Evolutionary conservation across 2,329 filamentous ascomycete genomes (phyloP), one percentile per base, ranked within the genome.

Genomic region (Emergomyces africanus): DNA sequence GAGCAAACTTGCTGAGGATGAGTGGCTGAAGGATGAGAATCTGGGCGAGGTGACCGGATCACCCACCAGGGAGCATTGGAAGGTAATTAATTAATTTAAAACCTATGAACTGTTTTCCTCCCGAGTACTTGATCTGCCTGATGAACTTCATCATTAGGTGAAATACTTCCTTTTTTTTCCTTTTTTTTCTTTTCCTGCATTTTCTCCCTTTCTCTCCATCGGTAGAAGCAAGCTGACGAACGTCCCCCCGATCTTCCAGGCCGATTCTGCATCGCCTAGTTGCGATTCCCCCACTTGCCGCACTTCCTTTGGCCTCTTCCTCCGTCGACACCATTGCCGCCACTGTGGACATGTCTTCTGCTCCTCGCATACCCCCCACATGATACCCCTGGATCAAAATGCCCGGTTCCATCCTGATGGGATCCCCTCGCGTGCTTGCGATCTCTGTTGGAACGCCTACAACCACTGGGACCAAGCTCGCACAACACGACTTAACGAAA

Each of bases 291-390:
- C 79, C 3, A 77, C 79, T 60, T 86, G 83, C 71, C 77, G 78
- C 55, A 78, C 78, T 48, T 75, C 78, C 23, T 86, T 86, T 67
- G 78, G 80, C 50, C 76, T 85, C 67, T 83, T 83, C 71, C 76
- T 80, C 56, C 82, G 83, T 56, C 82, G 83, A 60, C 83, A 86
- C 67, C 83, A 86, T 71, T 86, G 83, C 71, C 81, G 83, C 60
- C 83, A 84, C 65, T 86, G 83, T 65, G 83, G 83, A 49, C 80
- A 84, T 65, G 80, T 86, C 66, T 85, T 85, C 68, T 86, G 83
- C 72, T 77, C 78, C 61, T 75, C 78, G 39, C 83, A 86, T 72
- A 80, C 79, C 55, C 74, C 77, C 51, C 75, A 79, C 66, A 71
- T 74, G 54, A 80, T 86, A 12, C 81, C 80, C 8, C 79, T 86